Evolutionary conservation across 208 protist genomes (phyloP).

Genomic region (Kentomonas sorsogonicus): DNA sequence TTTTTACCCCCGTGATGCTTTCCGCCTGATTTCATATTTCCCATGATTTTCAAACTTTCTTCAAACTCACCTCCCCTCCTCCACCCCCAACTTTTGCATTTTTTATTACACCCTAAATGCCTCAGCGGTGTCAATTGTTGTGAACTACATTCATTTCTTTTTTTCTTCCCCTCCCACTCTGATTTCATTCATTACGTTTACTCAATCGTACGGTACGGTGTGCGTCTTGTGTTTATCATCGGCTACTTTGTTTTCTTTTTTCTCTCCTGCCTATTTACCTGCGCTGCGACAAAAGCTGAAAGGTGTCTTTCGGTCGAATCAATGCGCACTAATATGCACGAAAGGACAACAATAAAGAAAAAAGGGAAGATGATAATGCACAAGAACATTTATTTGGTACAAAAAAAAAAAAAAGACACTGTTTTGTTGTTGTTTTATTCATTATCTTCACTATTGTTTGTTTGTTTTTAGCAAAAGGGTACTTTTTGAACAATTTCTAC

Average conservation of each 20-base stretch:
- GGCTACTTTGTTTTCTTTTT: not conserved
- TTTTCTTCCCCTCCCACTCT: not conserved
- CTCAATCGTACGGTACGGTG: not conserved
- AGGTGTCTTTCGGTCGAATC: too few relatives aligned
- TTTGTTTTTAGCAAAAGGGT: not conserved
- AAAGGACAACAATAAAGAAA: not conserved
- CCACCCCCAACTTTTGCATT: too few relatives aligned
- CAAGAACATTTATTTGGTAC: too few relatives aligned
- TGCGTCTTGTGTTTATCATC: too few relatives aligned
- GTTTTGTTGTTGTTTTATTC: constrained; percentile 1
- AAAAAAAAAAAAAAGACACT: not conserved
- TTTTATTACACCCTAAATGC: too few relatives aligned
- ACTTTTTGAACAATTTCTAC: not conserved
- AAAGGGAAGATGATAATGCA: too few relatives aligned
- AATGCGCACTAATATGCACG: not conserved
- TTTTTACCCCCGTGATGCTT: constrained; percentile 4
- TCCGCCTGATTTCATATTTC: too few relatives aligned
- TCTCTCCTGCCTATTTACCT: constrained; percentile 7
- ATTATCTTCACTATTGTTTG: not conserved
- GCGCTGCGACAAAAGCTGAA: too few relatives aligned
- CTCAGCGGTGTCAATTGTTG: too few relatives aligned
- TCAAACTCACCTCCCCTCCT: too few relatives aligned
- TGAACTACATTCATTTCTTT: too few relatives aligned
- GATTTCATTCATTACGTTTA: not conserved
- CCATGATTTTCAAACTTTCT: too few relatives aligned